Percentiles rank a stretch among this genome's conserved stretches.
These are phyloP conservation scores for Vitis riparia DNA, from an alignment of 164 flowering plant genomes.

Conservation along the genomic window DNA sequence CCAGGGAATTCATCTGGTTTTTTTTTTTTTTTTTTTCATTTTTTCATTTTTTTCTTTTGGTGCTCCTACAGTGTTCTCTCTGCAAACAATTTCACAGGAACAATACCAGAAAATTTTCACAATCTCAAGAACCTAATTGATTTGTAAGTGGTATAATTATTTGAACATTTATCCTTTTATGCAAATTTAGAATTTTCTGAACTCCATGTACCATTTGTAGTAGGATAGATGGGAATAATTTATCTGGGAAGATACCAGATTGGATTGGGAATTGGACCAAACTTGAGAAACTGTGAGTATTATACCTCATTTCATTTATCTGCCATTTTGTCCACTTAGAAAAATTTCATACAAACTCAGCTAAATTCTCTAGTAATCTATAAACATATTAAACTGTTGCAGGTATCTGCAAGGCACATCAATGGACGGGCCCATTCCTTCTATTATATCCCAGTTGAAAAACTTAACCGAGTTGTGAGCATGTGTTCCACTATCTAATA, in stretches of 20 bases:
- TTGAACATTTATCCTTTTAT: background rate
- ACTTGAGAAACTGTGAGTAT: slow-evolving; percentile 56
- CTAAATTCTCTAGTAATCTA: background rate
- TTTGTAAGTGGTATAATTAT: slow-evolving; percentile 49
- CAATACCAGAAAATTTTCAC: slow-evolving; percentile 47
- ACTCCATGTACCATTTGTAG: slow-evolving; percentile 42
- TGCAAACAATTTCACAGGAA: slow-evolving; percentile 59
- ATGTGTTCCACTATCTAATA: background rate
- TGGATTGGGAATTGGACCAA: slow-evolving; percentile 79
- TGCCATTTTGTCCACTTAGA: background rate
- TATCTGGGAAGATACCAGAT: slow-evolving; percentile 80
- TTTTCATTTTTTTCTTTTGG: background rate
- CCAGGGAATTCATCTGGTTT: background rate
- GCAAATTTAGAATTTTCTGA: background rate
- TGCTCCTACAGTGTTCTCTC: slow-evolving; percentile 44
- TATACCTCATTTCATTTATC: background rate
- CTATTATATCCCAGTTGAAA: slow-evolving; percentile 45
- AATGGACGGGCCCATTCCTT: slow-evolving; percentile 83
- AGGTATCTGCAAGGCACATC: slow-evolving; percentile 86
- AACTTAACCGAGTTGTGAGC: slow-evolving; percentile 60
- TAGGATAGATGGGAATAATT: slow-evolving; percentile 63
- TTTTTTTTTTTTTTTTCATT: background rate
- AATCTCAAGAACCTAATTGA: slow-evolving; percentile 47
- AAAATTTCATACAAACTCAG: no score
- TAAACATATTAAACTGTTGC: slow-evolving; percentile 9